Base-by-base conservation (phyloP, 257 asterid genomes). In the Lavandula angustifolia region DNA sequence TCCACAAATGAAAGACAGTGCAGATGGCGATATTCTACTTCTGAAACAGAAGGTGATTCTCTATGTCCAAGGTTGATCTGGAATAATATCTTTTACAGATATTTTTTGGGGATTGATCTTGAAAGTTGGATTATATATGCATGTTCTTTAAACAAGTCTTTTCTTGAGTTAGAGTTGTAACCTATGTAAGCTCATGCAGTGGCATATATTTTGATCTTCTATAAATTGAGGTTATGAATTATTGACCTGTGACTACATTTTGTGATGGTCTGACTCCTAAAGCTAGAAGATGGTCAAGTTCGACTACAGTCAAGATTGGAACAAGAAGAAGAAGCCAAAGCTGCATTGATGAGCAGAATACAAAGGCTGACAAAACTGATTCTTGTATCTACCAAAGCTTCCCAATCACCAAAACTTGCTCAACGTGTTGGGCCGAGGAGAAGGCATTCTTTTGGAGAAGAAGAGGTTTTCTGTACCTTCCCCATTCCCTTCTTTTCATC, bases 231-330 rank as follows among this genome's bases (percentile, higher is more conserved):
- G 44, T 60, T 43, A 27, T 65, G 60, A 33, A 61, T 73, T 73
- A 70, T 66, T 73, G 63, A 83, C 73, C 56, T 44, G 40, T 51
- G 64, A 50, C 56, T 70, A 67, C 58, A 58, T 33, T 62, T 67
- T 75, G 47, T 78, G 67, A 54, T 77, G 76, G 66, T 72, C 58
- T 79, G 73, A 59, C 80, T 78, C 76, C 71, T 85, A 73, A 81
- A 94, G 99, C 92, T 94, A 73, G 96, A 88, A 83, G 99, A 90
- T 75, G 99, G 99, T 79, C 99, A 90, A 70, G 95, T 94, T 71
- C 95, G 87, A 78, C 80, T 94, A 65, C 99, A 87, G 73, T 90
- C 99, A 70, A 88, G 99, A 78, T 71, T 94, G 92, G 99, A 94
- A 80, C 88, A 91, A 78, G 99, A 94, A 87, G 99, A 94, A 80